A percentile compares a stretch with the other conserved stretches of the same genome.
phyloP scores from a whole-genome alignment of 805 yeast species.

The Wickerhamomyces bovis region DNA sequence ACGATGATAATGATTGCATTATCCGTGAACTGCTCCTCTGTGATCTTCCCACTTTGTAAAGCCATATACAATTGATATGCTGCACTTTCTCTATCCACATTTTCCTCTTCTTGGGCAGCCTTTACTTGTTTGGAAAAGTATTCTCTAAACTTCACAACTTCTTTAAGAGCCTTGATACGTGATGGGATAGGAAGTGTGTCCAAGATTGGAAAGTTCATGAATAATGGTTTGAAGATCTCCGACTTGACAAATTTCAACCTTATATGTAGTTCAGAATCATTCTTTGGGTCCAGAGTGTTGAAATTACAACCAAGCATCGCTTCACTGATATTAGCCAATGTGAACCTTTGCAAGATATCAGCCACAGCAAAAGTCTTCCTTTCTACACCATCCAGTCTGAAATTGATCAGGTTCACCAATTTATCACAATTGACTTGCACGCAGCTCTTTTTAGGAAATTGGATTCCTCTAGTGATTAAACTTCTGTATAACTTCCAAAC shows the following conservation, averaged over 20 bases:
- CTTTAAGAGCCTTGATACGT: constrained; percentile 36
- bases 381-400: constrained; percentile 9
- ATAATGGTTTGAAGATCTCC: constrained; percentile 50
- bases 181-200: constrained; percentile 45
- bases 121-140: constrained; percentile 32
- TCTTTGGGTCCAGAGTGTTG: constrained; percentile 28
- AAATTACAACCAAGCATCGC: constrained; percentile 46
- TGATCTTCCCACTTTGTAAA: constrained; percentile 29
- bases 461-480: constrained; percentile 41
- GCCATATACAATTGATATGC: constrained; percentile 38
- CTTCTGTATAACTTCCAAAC: constrained; percentile 45
- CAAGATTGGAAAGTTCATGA: constrained; percentile 47
- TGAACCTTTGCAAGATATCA: constrained; percentile 40
- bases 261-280: constrained; percentile 30
- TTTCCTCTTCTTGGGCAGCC: constrained; percentile 18
- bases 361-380: constrained; percentile 20
- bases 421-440: constrained; percentile 33
- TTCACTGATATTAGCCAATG: constrained; percentile 45
- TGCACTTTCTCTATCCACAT: constrained; percentile 29
- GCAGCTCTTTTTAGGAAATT: constrained; percentile 38
- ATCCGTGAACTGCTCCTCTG: constrained; percentile 43
- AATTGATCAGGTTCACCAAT: constrained; percentile 26
- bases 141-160: constrained; percentile 36
- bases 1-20: constrained; percentile 49
- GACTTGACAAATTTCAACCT: constrained; percentile 39